These are phyloP conservation scores for Sugiyamaella novakii DNA, from an alignment of 1,139 yeast genomes.

Conservation along the genomic window DNA sequence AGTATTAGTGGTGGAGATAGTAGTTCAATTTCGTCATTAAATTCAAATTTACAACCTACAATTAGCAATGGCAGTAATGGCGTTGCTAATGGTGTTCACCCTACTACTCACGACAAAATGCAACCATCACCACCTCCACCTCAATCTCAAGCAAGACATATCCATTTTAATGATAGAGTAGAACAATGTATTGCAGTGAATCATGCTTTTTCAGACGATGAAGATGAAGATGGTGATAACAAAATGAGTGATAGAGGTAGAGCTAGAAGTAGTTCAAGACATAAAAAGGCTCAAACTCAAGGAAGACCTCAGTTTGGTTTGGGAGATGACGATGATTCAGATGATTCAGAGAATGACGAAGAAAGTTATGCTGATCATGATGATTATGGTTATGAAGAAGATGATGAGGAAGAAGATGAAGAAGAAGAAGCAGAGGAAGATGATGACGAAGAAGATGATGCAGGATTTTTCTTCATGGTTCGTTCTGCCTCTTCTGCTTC, in stretches of 20 bases:
- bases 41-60: slow-evolving; percentile 4
- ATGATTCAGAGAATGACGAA: slow-evolving; percentile 27
- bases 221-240: slow-evolving; percentile 29
- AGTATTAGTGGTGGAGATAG: slow-evolving; percentile 18
- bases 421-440: slow-evolving; percentile 46
- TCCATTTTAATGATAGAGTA: slow-evolving; percentile 90
- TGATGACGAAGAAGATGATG: slow-evolving; percentile 63
- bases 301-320: slow-evolving; percentile 19
- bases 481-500: slow-evolving; percentile 43
- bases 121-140: slow-evolving; percentile 39
- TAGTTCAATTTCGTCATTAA: slow-evolving; percentile 18
- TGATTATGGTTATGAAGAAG: slow-evolving; percentile 2
- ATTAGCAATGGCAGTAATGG: neutral
- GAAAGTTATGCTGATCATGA: slow-evolving; percentile 39
- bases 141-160: slow-evolving; percentile 50
- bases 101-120: slow-evolving; percentile 9
- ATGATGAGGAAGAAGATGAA: slow-evolving; percentile 38
- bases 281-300: slow-evolving; percentile 2
- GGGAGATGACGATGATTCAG: slow-evolving; percentile 16
- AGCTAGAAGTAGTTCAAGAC: slow-evolving; percentile 4
- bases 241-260: slow-evolving; percentile 15
- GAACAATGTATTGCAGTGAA: slow-evolving; percentile 85
- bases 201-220: slow-evolving; percentile 44
- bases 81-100: neutral
- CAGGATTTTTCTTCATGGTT: slow-evolving; percentile 66